Percentiles rank a stretch among this genome's conserved stretches.
These are phyloP conservation scores for Candida anutae DNA, from an alignment of 1,139 yeast species.

Conservation along the genomic window DNA sequence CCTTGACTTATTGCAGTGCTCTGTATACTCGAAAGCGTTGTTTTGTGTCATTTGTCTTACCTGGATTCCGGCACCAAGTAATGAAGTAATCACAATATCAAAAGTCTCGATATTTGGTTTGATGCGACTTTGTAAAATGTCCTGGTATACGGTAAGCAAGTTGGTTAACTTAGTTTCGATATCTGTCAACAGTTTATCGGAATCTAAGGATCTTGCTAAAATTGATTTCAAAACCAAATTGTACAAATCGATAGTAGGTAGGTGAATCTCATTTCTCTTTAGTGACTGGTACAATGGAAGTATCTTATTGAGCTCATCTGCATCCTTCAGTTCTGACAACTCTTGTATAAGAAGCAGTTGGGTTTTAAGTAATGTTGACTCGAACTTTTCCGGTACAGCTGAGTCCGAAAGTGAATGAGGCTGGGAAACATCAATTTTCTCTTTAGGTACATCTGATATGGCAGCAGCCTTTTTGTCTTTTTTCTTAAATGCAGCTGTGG, in stretches of 20 bases:
- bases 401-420: conserved; percentile 1
- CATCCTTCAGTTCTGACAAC: conserved; percentile 9
- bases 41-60: conserved; percentile 10
- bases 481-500: neutral
- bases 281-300: conserved; percentile 39
- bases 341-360: conserved; percentile 15
- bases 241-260: conserved; percentile 27
- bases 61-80: conserved; percentile 43
- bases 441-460: neutral
- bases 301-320: conserved; percentile 21
- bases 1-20: conserved; percentile 17
- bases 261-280: conserved; percentile 25
- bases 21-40: conserved; percentile 5
- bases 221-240: conserved; percentile 33
- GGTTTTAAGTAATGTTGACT: conserved; percentile 13
- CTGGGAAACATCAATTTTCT: neutral
- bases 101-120: conserved; percentile 53
- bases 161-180: conserved; percentile 44
- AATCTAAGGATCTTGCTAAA: conserved; percentile 21
- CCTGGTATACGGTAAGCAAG: conserved; percentile 60
- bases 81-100: conserved; percentile 40
- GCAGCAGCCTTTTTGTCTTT: neutral
- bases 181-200: conserved; percentile 14
- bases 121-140: conserved; percentile 32
- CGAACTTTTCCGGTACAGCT: conserved; percentile 10